Base-by-base conservation (phyloP, 495 filamentous ascomycete genomes). In the Clavariopsis aquatica region DNA sequence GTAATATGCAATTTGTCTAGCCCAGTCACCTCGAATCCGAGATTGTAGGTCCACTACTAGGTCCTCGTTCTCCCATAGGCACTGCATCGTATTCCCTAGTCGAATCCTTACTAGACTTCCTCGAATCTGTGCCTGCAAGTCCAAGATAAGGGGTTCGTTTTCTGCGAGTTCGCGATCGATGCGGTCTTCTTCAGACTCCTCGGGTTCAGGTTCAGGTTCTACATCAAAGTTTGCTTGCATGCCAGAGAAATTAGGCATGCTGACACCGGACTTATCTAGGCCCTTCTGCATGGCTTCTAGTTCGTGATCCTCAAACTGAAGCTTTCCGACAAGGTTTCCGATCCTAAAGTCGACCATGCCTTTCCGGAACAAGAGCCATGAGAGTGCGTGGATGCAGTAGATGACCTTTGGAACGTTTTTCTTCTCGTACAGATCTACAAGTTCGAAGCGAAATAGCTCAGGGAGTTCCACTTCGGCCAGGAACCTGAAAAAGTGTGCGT, bases 321-420 rank as follows among this genome's bases (percentile, higher is more conserved):
- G 82, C 73, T 98, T 92, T 27, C 95, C 95, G 62, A 99, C 92
- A 47, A 99, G 82, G 71, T 99, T 99, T n/a, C 93, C 95, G 75
- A 99, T 98, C 10, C 93, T 86, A 77, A 98, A 97, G 68, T 91
- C 89, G 26, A 97, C 87, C 49, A 99, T 89, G 0, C 93, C 93
- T 72, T 96, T 96, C 51, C 95, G 86, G 77, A 89, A 97, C 7
- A 99, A 83, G 41, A 98, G 79, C 91, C 93, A 99, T 69, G 93
- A 96, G 15, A 98, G 77, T 1, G 95, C 95, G 73, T 99, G 95
- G 61, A 99, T 92, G 75, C 95, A 97, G 77, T 99, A 94, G 64
- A 99, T 98, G 70, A 97, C 95, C 76, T 96, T 99, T 0, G 95
- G 95, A 6, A 98, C 93, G 70, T 99, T 99, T 76, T 99, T 99